Evolutionary conservation across 192 early-diverging fungal genomes (phyloP), one percentile per base, ranked within the genome.

Genomic region (Backusella mclennaniae): DNA sequence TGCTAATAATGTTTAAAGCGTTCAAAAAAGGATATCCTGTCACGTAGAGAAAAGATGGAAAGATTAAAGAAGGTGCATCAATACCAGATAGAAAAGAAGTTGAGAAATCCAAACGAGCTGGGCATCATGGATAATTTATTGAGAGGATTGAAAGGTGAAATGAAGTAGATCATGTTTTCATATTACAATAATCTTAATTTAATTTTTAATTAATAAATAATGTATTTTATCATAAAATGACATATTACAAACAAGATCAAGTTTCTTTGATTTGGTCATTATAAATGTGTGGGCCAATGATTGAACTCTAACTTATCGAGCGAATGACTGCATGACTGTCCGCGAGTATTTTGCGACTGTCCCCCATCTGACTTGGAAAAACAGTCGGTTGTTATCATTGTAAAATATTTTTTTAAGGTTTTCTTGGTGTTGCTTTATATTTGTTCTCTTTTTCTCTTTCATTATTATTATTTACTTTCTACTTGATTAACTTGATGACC

Each of bases 61-160:
- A 63, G 56, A 63, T 63, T 63, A 63, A 63, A 63, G 12, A 63
- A 63, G 26, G 56, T 63, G 19, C 56, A 63, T 63, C 56, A 63
- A 14, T 63, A 63, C 12, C 56, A 63, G 12, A 29, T 63, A 11
- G 56, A 63, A 63, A 63, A 63, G 26, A 63, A 29, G 21, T 3
- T 63, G 26, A 63, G 23, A 29, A 63, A 29, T 63, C 56, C 56
- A 23, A 63, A 63, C 12, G 56, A 63, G 11, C 56, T 26, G 23
- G 21, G 8, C 9, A 63, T 63, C 9, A 63, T 63, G 56, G 56
- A 63, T 4, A 63, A 63, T 29, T 11, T 63, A 63, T 4, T 63
- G 23, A 9, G 56, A 26, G 56, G 56, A 26, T 29, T 63, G n/a
- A 63, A 63, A 3, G 26, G 26, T 29, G 56, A 63, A 53, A 63